Evolutionary conservation across 768 basidiomycete species (phyloP), one percentile per base, ranked within the genome.

Genomic region (Leccinum olivaceopallidum): DNA sequence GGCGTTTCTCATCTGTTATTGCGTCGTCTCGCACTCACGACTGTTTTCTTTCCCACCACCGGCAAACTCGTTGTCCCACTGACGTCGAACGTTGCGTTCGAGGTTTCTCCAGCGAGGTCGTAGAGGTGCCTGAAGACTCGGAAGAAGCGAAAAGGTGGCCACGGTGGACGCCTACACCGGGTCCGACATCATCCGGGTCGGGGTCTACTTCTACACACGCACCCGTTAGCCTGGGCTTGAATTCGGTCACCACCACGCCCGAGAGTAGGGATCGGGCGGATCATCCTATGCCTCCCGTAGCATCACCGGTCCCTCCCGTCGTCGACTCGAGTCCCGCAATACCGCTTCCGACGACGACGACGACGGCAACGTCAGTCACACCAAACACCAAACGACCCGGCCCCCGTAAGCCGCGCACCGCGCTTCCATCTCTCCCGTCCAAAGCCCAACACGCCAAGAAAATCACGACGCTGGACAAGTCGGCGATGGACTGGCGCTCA

Each of bases 381-480:
- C 49, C 54, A 3, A 54, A 10, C 4, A 16, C 53, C 8, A 84
- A 80, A 70, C 81, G 81, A 28, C 82, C 83, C 3, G 87, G 88
- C 1, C 86, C 89, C 13, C 85, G 89, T 20, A 91, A 86, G 67
- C 76, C 89, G 1, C 87, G 85, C 68, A 79, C 79, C 0, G 73
- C 77, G 3, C 78, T 92, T 7, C 79, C 82, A 1, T 73, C 82
- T 14, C 71, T 88, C 34, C 88, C 51, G 18, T 16, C 88, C 0
- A 76, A 76, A 13, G 63, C 73, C 1, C 76, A 74, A 39, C 91
- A 87, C 67, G 78, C 85, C 2, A 91, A 89, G 71, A 94, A 90
- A 73, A 79, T 95, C 8, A 86, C 89, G 24, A 94, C 91, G 26
- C 79, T 95, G 14, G 91, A 93, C 63, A 94, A 94, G 71, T 92